phyloP scores from a whole-genome alignment of 345 rosid species.

The Citrus maxima region DNA sequence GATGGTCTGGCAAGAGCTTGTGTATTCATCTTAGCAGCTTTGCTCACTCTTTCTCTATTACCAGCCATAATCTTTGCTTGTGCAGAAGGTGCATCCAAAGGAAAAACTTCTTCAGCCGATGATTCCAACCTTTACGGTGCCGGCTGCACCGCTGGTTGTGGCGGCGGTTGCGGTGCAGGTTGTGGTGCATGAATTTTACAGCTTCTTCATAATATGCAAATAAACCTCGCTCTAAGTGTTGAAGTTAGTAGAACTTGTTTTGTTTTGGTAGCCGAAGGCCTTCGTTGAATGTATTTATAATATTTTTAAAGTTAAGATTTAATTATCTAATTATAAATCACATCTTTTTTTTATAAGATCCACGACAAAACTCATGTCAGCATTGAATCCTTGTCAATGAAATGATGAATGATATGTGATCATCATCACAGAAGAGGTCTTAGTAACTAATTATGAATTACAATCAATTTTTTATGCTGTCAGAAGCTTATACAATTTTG shows the following conservation, averaged over 20 bases:
- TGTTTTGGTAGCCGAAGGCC: too few species aligned
- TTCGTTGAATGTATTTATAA: not conserved
- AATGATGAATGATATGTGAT: not conserved
- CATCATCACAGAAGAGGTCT: too few species aligned
- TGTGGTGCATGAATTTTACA: constrained; percentile 34
- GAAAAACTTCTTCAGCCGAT: constrained; percentile 17
- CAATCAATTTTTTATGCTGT: not conserved
- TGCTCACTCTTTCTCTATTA: constrained; percentile 39
- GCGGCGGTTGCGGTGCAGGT: constrained; percentile 44
- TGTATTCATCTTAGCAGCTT: constrained; percentile 35
- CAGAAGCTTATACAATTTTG: too few species aligned
- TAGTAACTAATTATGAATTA: too few species aligned
- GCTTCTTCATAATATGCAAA: not conserved
- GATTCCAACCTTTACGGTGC: constrained; percentile 32
- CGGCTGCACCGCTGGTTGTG: constrained; percentile 45
- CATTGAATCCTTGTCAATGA: too few species aligned
- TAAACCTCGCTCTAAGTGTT: not conserved
- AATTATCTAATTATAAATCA: too few species aligned
- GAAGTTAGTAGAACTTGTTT: not conserved
- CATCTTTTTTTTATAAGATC: too few species aligned
- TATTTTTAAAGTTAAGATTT: too few species aligned
- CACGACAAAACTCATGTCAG: too few species aligned
- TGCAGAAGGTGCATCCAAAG: constrained; percentile 45
- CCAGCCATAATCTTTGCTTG: constrained; percentile 53
- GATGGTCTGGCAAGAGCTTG: not conserved